phyloP scores from a whole-genome alignment of 164 flowering plant genomes.

The Aristolochia fimbriata region DNA sequence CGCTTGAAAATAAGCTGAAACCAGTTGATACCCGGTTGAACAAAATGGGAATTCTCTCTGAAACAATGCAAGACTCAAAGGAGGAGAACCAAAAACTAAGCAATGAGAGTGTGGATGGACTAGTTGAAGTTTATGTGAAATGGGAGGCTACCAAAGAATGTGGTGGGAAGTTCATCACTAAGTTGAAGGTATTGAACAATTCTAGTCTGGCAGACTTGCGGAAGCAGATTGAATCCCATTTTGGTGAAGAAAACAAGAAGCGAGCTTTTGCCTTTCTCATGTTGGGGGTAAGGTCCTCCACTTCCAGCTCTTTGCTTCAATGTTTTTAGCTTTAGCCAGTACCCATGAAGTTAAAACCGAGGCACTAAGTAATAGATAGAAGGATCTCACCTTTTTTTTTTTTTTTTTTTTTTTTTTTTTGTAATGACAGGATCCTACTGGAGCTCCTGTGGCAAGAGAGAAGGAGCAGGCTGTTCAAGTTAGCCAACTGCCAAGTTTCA shows the following conservation, averaged over 20 bases:
- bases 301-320: not conserved
- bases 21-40: conserved; percentile 9
- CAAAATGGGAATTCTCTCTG: conserved; percentile 4
- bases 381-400: too few species aligned
- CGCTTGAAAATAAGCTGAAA: conserved; percentile 14
- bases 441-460: conserved; percentile 49
- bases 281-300: conserved; percentile 38
- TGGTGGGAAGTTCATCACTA: conserved; percentile 52
- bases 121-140: conserved; percentile 49
- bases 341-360: not conserved
- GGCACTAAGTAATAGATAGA: too few species aligned
- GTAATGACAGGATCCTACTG: conserved; percentile 55
- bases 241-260: conserved; percentile 30
- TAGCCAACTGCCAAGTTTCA: conserved; percentile 44
- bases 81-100: conserved; percentile 48
- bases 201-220: conserved; percentile 59
- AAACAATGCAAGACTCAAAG: conserved; percentile 16
- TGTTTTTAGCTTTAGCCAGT: not conserved
- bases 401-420: not conserved
- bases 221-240: conserved; percentile 49
- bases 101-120: conserved; percentile 12
- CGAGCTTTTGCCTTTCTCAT: conserved; percentile 55
- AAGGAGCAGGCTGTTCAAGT: conserved; percentile 40
- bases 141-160: conserved; percentile 72
- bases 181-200: conserved; percentile 37